A percentile compares a stretch with the other conserved stretches of the same genome.
Conservation (phyloP, 306 rosid genomes). For the Quercus gilva region DNA sequence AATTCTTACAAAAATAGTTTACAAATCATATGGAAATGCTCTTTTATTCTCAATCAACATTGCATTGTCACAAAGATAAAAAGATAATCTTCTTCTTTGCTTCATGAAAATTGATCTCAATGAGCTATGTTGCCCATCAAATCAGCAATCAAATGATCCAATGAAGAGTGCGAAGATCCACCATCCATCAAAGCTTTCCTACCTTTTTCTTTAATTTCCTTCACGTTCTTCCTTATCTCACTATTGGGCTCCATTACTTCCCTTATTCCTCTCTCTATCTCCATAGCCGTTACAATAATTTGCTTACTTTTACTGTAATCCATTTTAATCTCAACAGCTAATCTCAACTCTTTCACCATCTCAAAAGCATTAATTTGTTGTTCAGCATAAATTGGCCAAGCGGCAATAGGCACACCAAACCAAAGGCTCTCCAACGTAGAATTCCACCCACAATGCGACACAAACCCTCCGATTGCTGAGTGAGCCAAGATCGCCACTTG, state of each 20-base stretch:
- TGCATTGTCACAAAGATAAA: too few relatives aligned
- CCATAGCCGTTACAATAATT: slow-evolving; percentile 16
- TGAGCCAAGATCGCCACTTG: slow-evolving; percentile 44
- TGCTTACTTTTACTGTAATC: background rate
- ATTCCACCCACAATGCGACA: slow-evolving; percentile 68
- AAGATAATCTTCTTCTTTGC: too few relatives aligned
- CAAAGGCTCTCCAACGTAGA: slow-evolving; percentile 48
- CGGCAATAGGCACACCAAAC: slow-evolving; percentile 50
- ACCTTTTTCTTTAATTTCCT: slow-evolving; percentile 10
- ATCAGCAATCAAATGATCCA: background rate
- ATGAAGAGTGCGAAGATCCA: slow-evolving; percentile 14
- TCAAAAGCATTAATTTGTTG: slow-evolving; percentile 51
- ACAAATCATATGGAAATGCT: too few relatives aligned
- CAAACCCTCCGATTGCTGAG: slow-evolving; percentile 40
- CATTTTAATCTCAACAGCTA: slow-evolving; percentile 30
- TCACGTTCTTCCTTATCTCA: slow-evolving; percentile 16
- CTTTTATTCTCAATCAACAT: too few relatives aligned
- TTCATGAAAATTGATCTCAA: too few relatives aligned
- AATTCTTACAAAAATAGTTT: too few relatives aligned
- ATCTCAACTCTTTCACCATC: slow-evolving; percentile 32
- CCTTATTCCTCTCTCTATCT: slow-evolving; percentile 38
- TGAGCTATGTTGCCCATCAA: too few relatives aligned
- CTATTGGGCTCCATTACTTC: slow-evolving; percentile 15
- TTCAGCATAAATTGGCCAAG: slow-evolving; percentile 50
- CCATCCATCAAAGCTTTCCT: slow-evolving; percentile 17